Percentiles rank a stretch among this genome's conserved stretches.
phyloP scores from a whole-genome alignment of 1,284 basidiomycete genomes.

The Apiotrichum gracile region DNA sequence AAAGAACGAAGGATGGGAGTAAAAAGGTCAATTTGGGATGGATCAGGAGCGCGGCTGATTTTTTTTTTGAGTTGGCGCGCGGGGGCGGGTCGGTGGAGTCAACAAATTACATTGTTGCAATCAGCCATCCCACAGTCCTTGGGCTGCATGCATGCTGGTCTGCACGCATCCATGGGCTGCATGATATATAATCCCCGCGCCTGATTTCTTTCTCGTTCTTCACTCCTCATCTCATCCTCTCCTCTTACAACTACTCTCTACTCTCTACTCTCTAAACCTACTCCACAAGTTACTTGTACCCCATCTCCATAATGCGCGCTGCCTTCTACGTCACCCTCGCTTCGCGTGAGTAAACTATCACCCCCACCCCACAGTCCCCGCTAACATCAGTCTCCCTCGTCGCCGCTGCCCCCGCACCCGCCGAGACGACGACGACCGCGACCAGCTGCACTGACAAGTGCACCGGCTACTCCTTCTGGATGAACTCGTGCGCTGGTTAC shows the following conservation, averaged over 20 bases:
- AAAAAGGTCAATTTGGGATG: background rate
- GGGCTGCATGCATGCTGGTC: no score
- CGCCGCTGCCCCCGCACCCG: background rate
- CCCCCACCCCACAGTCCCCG: background rate
- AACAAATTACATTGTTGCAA: background rate
- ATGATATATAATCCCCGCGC: background rate
- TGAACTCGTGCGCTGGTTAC: conserved; percentile 4
- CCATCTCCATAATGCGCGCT: background rate
- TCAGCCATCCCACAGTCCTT: background rate
- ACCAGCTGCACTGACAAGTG: conserved; percentile 7
- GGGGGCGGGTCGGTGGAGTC: background rate
- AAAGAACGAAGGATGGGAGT: no score
- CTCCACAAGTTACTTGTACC: background rate
- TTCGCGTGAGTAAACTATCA: background rate
- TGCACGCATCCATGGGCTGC: no score
- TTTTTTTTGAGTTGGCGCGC: background rate
- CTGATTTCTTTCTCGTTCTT: background rate
- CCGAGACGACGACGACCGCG: background rate
- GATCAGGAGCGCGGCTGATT: background rate
- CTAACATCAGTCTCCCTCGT: background rate
- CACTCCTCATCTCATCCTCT: background rate
- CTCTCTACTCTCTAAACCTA: background rate
- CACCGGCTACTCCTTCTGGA: conserved; percentile 4
- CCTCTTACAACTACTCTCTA: background rate
- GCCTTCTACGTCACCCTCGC: background rate